Conservation (phyloP, 805 yeast species). For the Starmerella kuoi region DNA sequence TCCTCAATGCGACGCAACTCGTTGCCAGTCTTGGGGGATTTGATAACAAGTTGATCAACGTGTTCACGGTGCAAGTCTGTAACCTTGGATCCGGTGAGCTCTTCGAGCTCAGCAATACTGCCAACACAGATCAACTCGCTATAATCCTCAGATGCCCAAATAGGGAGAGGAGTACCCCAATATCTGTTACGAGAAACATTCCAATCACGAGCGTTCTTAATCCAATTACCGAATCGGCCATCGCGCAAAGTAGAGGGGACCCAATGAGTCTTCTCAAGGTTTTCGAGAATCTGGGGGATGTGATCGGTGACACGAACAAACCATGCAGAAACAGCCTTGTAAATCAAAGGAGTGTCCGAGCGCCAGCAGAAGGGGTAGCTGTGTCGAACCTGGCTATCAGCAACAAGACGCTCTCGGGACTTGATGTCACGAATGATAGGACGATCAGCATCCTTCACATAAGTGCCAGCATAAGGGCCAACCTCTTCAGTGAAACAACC, state of each 20-base stretch:
- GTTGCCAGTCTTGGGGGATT: conserved; percentile 84
- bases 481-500: conserved; percentile 76
- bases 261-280: conserved; percentile 84
- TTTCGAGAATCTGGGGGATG: conserved; percentile 77
- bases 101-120: conserved; percentile 72
- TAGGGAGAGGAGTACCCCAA: conserved; percentile 99
- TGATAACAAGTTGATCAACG: conserved; percentile 86
- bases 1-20: conserved; percentile 81
- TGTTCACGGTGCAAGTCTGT: conserved; percentile 88
- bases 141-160: conserved; percentile 91
- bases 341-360: conserved; percentile 93
- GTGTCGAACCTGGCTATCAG: conserved; percentile 77
- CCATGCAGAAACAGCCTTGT: conserved; percentile 98
- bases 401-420: conserved; percentile 59
- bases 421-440: conserved; percentile 76
- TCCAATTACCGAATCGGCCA: conserved; percentile 95
- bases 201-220: conserved; percentile 98
- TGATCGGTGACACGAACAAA: conserved; percentile 80
- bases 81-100: conserved; percentile 71
- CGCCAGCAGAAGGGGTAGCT: conserved; percentile 99
- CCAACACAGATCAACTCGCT: conserved; percentile 91
- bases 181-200: conserved; percentile 94
- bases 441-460: conserved; percentile 93
- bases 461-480: conserved; percentile 60
- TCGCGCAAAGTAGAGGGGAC: conserved; percentile 85